These are phyloP conservation scores for Stephania japonica DNA, from an alignment of 164 flowering plant species.

Conservation along the genomic window DNA sequence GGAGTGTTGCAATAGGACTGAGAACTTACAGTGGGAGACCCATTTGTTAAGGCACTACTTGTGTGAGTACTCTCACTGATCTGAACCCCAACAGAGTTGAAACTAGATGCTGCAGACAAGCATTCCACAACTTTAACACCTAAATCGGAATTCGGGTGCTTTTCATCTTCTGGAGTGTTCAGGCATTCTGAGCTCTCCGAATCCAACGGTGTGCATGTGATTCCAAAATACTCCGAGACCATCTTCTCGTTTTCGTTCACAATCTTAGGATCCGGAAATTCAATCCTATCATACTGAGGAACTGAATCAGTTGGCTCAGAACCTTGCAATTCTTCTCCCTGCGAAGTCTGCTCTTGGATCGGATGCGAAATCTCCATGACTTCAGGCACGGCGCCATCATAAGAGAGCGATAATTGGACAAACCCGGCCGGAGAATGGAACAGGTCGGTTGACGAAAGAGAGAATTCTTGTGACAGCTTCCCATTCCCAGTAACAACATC, in stretches of 20 bases:
- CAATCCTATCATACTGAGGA: constrained; percentile 58
- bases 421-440: constrained; percentile 96
- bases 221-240: constrained; percentile 76
- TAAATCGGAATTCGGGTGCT: constrained; percentile 25
- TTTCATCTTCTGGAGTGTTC: constrained; percentile 37
- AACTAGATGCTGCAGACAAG: constrained; percentile 25
- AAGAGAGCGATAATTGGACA: constrained; percentile 62
- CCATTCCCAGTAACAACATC: constrained; percentile 58
- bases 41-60: constrained; percentile 60
- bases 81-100: constrained; percentile 25
- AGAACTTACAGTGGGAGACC: constrained; percentile 46
- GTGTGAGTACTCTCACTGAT: constrained; percentile 44
- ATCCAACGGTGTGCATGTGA: constrained; percentile 37
- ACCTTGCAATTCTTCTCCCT: constrained; percentile 23
- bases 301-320: constrained; percentile 30
- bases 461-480: constrained; percentile 65
- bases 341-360: constrained; percentile 15
- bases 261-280: constrained; percentile 84
- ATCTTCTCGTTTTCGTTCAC: constrained; percentile 72
- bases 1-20: constrained; percentile 36
- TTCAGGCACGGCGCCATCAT: constrained; percentile 63
- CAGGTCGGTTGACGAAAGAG: constrained; percentile 83
- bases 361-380: constrained; percentile 52
- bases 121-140: constrained; percentile 36
- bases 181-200: constrained; percentile 48